phyloP scores from a whole-genome alignment of 768 basidiomycete genomes.

The Tricholoma matsutake region DNA sequence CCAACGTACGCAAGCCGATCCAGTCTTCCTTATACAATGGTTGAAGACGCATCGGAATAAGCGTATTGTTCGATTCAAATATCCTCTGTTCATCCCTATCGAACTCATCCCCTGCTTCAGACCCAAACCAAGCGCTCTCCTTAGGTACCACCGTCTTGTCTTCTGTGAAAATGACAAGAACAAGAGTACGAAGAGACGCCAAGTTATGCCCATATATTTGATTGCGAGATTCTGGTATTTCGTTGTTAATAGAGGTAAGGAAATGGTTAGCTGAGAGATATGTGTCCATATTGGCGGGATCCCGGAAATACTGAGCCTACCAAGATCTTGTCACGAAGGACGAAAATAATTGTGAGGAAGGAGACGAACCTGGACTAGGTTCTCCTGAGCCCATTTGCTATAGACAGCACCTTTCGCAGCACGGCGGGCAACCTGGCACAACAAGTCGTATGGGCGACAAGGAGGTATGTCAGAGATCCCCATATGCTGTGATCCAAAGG shows the following conservation, averaged over 20 bases:
- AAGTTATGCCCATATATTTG: constrained; percentile 59
- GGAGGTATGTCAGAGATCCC: constrained; percentile 73
- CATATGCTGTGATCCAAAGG: constrained; percentile 88
- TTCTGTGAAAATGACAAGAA: constrained; percentile 70
- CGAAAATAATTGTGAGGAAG: not conserved
- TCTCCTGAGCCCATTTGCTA: constrained; percentile 69
- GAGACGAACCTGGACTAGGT: constrained; percentile 61
- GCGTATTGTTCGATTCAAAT: constrained; percentile 15
- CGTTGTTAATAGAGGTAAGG: constrained; percentile 78
- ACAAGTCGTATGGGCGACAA: constrained; percentile 61
- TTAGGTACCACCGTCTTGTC: constrained; percentile 82
- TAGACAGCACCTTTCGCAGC: constrained; percentile 66
- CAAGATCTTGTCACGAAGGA: not conserved
- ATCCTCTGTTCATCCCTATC: constrained; percentile 7
- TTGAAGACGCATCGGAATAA: constrained; percentile 72
- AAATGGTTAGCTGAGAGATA: constrained; percentile 67
- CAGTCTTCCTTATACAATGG: constrained; percentile 75
- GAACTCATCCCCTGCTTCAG: constrained; percentile 48
- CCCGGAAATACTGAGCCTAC: constrained; percentile 86
- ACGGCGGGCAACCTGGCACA: constrained; percentile 66
- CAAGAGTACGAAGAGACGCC: constrained; percentile 57
- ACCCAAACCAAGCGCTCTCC: constrained; percentile 86
- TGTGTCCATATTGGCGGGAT: constrained; percentile 52
- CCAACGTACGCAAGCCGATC: constrained; percentile 73
- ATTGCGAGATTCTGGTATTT: constrained; percentile 53